These are phyloP conservation scores for Penicillium ochrochloron DNA, from an alignment of 495 filamentous ascomycete genomes.

Conservation along the genomic window DNA sequence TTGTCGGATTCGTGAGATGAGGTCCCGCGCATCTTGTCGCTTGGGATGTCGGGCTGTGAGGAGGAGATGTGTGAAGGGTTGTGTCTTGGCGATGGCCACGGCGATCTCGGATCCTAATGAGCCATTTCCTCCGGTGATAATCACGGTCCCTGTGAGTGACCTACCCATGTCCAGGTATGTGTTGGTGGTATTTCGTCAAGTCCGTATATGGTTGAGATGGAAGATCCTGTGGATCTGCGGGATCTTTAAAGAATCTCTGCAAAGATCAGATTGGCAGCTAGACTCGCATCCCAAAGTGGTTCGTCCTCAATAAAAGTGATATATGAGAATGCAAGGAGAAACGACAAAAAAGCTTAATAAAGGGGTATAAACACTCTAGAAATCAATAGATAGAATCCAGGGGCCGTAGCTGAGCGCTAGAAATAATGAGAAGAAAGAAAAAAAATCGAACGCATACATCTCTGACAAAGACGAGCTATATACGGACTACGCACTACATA, in stretches of 20 bases:
- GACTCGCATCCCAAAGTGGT: conserved; percentile 2
- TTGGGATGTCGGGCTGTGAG: conserved; percentile 42
- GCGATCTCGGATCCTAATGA: conserved; percentile 46
- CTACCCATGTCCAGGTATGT: conserved; percentile 36
- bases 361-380: neutral
- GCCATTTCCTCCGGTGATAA: conserved; percentile 50
- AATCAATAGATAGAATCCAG: neutral
- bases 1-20: conserved; percentile 38
- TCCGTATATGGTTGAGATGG: neutral
- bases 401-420: conserved; percentile 6
- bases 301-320: neutral
- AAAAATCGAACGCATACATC: neutral
- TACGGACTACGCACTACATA: conserved; percentile 11
- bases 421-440: neutral
- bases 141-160: conserved; percentile 46
- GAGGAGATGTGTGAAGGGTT: conserved; percentile 45
- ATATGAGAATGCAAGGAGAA: neutral
- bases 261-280: neutral
- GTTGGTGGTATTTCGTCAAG: neutral
- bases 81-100: conserved; percentile 44
- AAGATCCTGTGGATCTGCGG: neutral
- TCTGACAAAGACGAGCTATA: conserved; percentile 14
- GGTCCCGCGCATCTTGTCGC: conserved; percentile 35
- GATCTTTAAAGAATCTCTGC: neutral
- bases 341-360: neutral